These are phyloP conservation scores for Cinchona pubescens DNA, from an alignment of 257 asterid genomes.

Conservation along the genomic window DNA sequence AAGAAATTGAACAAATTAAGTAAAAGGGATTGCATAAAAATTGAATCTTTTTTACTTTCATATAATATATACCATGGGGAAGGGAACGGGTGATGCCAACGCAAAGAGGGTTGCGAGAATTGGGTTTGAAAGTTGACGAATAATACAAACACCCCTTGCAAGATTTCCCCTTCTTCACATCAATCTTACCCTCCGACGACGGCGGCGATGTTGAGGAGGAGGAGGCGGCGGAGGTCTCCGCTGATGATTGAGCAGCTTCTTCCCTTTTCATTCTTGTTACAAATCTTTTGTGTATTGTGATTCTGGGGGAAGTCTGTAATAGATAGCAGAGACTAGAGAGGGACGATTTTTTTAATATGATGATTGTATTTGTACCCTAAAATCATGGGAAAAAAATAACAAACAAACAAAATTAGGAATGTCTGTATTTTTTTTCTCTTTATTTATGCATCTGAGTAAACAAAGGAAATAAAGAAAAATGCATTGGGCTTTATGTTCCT, in stretches of 20 bases:
- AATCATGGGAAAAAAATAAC: no score
- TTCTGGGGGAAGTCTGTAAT: no score
- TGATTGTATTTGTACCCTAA: no score
- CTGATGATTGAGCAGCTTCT: constrained; percentile 16
- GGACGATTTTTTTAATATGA: no score
- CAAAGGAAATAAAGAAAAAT: no score
- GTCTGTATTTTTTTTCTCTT: no score
- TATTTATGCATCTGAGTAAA: no score
- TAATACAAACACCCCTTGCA: constrained; percentile 82
- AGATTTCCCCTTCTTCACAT: constrained; percentile 46
- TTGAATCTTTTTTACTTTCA: not conserved
- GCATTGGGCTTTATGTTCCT: no score
- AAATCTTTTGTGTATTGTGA: no score
- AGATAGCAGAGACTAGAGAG: no score
- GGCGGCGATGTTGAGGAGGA: constrained; percentile 16
- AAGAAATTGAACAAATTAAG: not conserved
- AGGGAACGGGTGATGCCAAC: constrained; percentile 77
- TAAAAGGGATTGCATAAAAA: not conserved
- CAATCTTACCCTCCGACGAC: constrained; percentile 13
- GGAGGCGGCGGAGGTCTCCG: constrained; percentile 20
- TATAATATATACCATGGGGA: constrained; percentile 54
- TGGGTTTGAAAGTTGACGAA: constrained; percentile 61
- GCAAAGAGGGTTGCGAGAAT: constrained; percentile 72
- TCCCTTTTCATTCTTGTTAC: not conserved
- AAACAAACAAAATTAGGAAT: no score